Percentiles rank a stretch among this genome's conserved stretches.
Evolutionary conservation across 2,329 filamentous ascomycete species (phyloP).

Genomic region (Ceratocystis lukuohia): DNA sequence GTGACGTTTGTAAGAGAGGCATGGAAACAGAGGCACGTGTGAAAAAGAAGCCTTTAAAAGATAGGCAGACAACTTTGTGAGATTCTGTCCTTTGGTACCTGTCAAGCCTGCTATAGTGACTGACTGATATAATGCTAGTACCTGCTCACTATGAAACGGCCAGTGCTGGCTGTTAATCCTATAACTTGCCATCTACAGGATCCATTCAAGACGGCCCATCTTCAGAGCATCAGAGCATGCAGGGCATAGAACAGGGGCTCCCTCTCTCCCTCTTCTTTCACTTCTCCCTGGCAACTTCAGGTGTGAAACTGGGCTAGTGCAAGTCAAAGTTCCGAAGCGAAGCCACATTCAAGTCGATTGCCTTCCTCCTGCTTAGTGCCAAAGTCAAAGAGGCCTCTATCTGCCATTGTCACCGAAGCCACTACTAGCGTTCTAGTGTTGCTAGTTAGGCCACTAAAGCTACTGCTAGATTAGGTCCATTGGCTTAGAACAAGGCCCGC

Average conservation of each 20-base stretch:
- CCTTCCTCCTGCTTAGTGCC: too few relatives aligned
- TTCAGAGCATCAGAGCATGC: too few relatives aligned
- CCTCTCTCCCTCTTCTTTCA: neutral
- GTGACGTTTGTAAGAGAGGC: neutral
- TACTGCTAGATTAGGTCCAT: too few relatives aligned
- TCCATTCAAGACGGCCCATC: too few relatives aligned
- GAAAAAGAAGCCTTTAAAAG: neutral
- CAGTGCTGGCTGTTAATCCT: neutral
- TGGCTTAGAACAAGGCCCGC: too few relatives aligned
- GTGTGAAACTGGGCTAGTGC: conserved; percentile 4
- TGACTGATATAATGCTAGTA: neutral
- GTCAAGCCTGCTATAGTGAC: neutral
- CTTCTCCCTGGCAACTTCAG: neutral
- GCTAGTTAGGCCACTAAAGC: too few relatives aligned
- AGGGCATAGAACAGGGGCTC: too few relatives aligned
- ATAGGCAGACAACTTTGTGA: neutral
- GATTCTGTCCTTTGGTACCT: neutral
- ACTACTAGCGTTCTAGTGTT: too few relatives aligned
- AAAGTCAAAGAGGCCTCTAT: too few relatives aligned
- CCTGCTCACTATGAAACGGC: neutral
- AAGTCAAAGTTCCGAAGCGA: neutral
- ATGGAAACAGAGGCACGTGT: neutral
- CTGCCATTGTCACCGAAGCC: too few relatives aligned
- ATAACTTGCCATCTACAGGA: too few relatives aligned
- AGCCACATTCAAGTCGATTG: neutral